Conservation (phyloP, 768 basidiomycete species). For the Tylopilus sp. region DNA sequence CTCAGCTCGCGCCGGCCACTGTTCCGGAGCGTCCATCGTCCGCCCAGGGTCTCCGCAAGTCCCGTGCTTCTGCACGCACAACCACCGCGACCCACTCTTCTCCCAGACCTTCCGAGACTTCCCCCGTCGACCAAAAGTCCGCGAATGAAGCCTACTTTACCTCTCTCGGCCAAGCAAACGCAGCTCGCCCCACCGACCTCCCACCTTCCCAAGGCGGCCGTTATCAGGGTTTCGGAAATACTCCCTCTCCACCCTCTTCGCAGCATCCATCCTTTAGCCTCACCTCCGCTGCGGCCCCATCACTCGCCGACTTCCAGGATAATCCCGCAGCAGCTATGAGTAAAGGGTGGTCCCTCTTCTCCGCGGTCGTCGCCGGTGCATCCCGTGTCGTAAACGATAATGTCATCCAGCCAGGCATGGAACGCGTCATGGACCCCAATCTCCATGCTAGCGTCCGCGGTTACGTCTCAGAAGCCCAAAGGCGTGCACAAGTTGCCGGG, state of each 20-base stretch:
- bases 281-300: slow-evolving; percentile 79
- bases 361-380: slow-evolving; percentile 78
- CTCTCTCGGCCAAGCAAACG: slow-evolving; percentile 79
- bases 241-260: slow-evolving; percentile 57
- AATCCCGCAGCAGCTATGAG: slow-evolving; percentile 82
- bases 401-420: slow-evolving; percentile 88
- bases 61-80: slow-evolving; percentile 66
- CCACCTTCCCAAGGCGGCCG: slow-evolving; percentile 93
- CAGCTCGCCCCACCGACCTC: slow-evolving; percentile 67
- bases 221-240: slow-evolving; percentile 90
- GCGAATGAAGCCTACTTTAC: slow-evolving; percentile 87
- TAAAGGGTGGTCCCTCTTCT: slow-evolving; percentile 97
- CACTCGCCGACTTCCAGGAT: slow-evolving; percentile 76
- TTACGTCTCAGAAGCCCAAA: slow-evolving; percentile 68
- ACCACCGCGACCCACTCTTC: slow-evolving; percentile 34
- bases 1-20: slow-evolving; percentile 31
- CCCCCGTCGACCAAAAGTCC: slow-evolving; percentile 55
- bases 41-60: slow-evolving; percentile 83
- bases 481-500: slow-evolving; percentile 59
- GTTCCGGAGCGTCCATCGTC: slow-evolving; percentile 63
- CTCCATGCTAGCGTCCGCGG: slow-evolving; percentile 73
- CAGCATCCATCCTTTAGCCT: slow-evolving; percentile 67
- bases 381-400: slow-evolving; percentile 75
- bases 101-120: slow-evolving; percentile 18
- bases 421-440: slow-evolving; percentile 74